Percentiles rank a stretch among this genome's conserved stretches.
Conservation (phyloP, 495 filamentous ascomycete species). For the Aspergillus steynii region DNA sequence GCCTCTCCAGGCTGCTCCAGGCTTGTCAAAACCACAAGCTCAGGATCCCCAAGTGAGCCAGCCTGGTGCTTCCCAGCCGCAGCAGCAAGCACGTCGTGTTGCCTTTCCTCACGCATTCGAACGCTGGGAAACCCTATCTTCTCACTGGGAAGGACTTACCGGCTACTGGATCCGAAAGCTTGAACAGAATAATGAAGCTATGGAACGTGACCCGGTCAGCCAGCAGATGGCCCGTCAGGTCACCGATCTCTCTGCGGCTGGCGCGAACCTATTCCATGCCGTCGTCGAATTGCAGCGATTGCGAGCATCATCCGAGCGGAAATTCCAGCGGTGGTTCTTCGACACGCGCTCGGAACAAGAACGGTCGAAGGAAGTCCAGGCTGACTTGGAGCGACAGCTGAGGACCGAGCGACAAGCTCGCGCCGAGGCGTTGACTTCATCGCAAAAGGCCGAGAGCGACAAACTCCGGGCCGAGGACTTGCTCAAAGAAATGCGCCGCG, state of each 20-base stretch:
- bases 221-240: conserved; percentile 91
- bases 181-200: conserved; percentile 83
- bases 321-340: conserved; percentile 99
- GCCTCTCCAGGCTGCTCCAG: conserved; percentile 8
- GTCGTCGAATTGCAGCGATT: conserved; percentile 96
- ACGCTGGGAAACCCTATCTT: conserved; percentile 93
- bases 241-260: conserved; percentile 91
- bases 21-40: conserved; percentile 25
- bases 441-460: conserved; percentile 64
- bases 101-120: conserved; percentile 96
- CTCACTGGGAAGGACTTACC: conserved; percentile 97
- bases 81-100: conserved; percentile 36
- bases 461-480: conserved; percentile 70
- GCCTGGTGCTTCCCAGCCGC: conserved; percentile 12
- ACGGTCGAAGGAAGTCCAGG: conserved; percentile 78
- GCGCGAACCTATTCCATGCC: conserved; percentile 95
- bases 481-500: conserved; percentile 81
- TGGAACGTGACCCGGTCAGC: conserved; percentile 76
- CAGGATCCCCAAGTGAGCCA: conserved; percentile 17
- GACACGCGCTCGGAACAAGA: conserved; percentile 89
- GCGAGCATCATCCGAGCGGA: conserved; percentile 90
- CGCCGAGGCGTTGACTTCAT: conserved; percentile 61
- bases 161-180: conserved; percentile 95
- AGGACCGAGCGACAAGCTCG: conserved; percentile 69
- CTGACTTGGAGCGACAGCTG: conserved; percentile 71